Evolutionary conservation across 768 basidiomycete genomes (phyloP).

Genomic region (Sutorius australiensis): DNA sequence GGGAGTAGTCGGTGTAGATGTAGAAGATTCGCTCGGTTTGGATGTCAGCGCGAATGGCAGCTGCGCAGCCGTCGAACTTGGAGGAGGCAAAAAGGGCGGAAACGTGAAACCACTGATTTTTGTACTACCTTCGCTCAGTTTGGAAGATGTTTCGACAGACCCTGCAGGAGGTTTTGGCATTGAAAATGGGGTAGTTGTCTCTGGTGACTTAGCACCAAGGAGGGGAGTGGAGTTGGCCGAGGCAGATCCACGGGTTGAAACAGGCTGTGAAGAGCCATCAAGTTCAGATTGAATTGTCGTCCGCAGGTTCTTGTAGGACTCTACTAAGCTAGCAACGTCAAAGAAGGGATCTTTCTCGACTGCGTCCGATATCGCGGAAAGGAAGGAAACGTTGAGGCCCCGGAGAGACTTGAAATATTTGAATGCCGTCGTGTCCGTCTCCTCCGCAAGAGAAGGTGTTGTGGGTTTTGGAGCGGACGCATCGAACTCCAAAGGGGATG

Average conservation of each 20-base stretch:
- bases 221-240: slow-evolving; percentile 11
- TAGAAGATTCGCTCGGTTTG: slow-evolving; percentile 18
- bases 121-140: slow-evolving; percentile 16
- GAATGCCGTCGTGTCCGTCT: slow-evolving; percentile 34
- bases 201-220: slow-evolving; percentile 11
- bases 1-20: slow-evolving; percentile 11
- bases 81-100: slow-evolving; percentile 22
- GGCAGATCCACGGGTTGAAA: slow-evolving; percentile 1
- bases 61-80: slow-evolving; percentile 7
- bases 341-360: slow-evolving; percentile 67
- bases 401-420: slow-evolving; percentile 70
- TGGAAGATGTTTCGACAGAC: slow-evolving; percentile 13
- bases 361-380: slow-evolving; percentile 53
- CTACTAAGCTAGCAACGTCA: slow-evolving; percentile 54
- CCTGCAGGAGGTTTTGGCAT: slow-evolving; percentile 36
- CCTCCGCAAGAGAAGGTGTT: slow-evolving; percentile 20
- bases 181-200: slow-evolving; percentile 18
- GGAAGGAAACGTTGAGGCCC: slow-evolving; percentile 66
- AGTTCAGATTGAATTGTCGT: slow-evolving; percentile 53
- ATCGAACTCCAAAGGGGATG: slow-evolving; percentile 29
- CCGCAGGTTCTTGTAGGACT: slow-evolving; percentile 58
- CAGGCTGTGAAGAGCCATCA: slow-evolving; percentile 33
- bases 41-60: slow-evolving; percentile 13
- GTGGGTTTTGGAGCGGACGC: slow-evolving; percentile 12
- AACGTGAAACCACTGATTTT: slow-evolving; percentile 25